Evolutionary conservation across 2,329 filamentous ascomycete species (phyloP), one percentile per base, ranked within the genome.

Genomic region (Didymella keratinophila): DNA sequence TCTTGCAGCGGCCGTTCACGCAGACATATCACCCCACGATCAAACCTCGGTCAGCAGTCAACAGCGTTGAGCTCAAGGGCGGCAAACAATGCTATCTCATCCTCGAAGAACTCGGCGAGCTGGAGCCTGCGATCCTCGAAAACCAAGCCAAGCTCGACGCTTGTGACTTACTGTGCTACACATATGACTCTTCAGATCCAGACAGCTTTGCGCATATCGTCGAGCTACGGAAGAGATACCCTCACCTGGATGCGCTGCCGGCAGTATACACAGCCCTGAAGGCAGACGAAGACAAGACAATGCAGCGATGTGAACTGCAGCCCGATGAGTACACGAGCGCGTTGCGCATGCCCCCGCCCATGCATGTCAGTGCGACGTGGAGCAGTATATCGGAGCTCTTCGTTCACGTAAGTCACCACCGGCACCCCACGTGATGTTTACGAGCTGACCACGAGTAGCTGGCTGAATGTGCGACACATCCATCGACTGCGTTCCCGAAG

Each of bases 61-160:
- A 99, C 75, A 97, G 92, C 57, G 95, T 99, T 18, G 95, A 99
- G 74, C 85, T 99, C 1, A 93, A 92, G 44, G 95, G 95, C 10
- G 95, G 95, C 50, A 97, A 96, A 76, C 95, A 99, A 78, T 96
- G 93, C 76, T 98, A 99, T 73, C 84, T 99, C 32, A 98, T 99
- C 58, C 83, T 98, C 23, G 92, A 97, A 71, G 95, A 99, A 78
- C 88, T 98, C 0, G 95, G 95, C 32, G 93, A 98, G 77, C 83
- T 97, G n/a, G 95, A 98, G 76, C 90, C 92, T 0, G 95, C 95
- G 12, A 93, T 98, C 53, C 82, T 99, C 3, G 95, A 98, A 56
- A 99, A 99, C 72, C 88, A 89, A 71, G 86, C 88, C 43, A 97
- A 96, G 77, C 83, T 99, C 14, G 92, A 97, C 70, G 89, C 93